Percentiles rank a stretch among this genome's conserved stretches.
These are phyloP conservation scores for Saccharomyces pastorianus DNA, from an alignment of 1,139 yeast genomes.

Conservation along the genomic window DNA sequence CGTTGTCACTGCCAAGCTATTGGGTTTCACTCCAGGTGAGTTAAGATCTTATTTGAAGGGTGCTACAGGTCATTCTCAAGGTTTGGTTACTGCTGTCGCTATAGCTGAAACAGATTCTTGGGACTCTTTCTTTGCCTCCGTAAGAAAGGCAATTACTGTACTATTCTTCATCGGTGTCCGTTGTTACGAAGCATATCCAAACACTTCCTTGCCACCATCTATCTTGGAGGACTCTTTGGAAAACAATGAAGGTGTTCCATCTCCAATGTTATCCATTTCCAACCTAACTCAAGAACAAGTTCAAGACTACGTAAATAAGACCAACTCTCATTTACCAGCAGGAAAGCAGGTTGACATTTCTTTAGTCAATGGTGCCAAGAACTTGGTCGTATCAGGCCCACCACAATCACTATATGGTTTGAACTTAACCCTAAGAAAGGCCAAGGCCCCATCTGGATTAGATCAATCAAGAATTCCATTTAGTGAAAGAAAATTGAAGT, in stretches of 20 bases:
- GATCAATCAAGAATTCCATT: conserved; percentile 92
- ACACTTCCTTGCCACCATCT: conserved; percentile 89
- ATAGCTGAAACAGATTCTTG: conserved; percentile 80
- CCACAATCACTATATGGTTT: conserved; percentile 98
- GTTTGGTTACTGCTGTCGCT: conserved; percentile 88
- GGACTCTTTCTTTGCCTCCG: conserved; percentile 69
- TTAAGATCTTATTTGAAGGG: conserved; percentile 66
- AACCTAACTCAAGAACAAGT: conserved; percentile 78
- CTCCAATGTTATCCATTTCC: conserved; percentile 93
- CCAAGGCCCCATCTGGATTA: conserved; percentile 88
- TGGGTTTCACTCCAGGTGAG: conserved; percentile 87
- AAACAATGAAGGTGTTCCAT: conserved; percentile 92
- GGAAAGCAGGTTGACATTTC: conserved; percentile 90
- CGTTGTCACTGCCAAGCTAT: conserved; percentile 74
- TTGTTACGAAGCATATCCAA: conserved; percentile 83
- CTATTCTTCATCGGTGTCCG: conserved; percentile 91
- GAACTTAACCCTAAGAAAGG: conserved; percentile 82
- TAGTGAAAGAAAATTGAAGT: conserved; percentile 86
- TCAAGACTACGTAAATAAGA: conserved; percentile 67
- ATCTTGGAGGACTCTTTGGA: conserved; percentile 88
- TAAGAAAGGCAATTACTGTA: conserved; percentile 73
- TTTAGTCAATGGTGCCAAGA: conserved; percentile 89
- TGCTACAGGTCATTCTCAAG: conserved; percentile 97
- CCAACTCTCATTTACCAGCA: conserved; percentile 86
- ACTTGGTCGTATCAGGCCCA: conserved; percentile 93